Evolutionary conservation across 169 alveolate species (phyloP), one percentile per base, ranked within the genome.

Genomic region (Eimeria zaria): DNA sequence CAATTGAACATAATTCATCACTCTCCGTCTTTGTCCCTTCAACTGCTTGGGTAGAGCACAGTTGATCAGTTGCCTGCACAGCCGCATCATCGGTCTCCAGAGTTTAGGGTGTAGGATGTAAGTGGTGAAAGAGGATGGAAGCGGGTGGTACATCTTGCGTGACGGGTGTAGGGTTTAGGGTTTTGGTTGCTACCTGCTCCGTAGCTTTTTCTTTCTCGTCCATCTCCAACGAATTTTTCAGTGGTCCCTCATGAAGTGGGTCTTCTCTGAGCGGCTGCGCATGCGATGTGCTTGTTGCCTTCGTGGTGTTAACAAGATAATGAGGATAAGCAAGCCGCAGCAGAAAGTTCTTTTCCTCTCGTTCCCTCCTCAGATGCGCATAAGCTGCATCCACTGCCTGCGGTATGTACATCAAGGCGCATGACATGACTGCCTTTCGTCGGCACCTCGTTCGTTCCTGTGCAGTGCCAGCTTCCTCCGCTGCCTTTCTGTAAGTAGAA

Each of bases 1-100:
- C 55, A 30, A 84, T 84, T 55, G 91, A 84, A 58, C 91, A 58
- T 20, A 84, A 55, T n/a, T 84, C 91, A 58, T 84, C 91, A 33
- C 91, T 84, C 58, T 53, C 91, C 33, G 74, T 53, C 78, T 39
- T 84, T 33, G 55, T 69, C 24, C 58, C 74, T 53, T 84, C 91
- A 58, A 55, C 22, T 20, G 78, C 78, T 55, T 84, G 91, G 18
- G 91, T 84, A 18, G 91, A 58, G 89, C 71, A 84, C 14, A 33
- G 78, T 30, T 36, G 48, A 18, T 84, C 91, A 30, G 91, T 18
- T 53, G 44, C 51, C 78, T 84, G 91, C 33, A 36, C 11, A 84
- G 69, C 69, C 46, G 89, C 27, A 46, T 14, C 69, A 44, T 39
- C 22, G n/a, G n/a, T n/a, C n/a, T n/a, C n/a, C n/a, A n/a, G n/a